phyloP scores from a whole-genome alignment of 352 stramenopile species.

The Phytophthora sojae region DNA sequence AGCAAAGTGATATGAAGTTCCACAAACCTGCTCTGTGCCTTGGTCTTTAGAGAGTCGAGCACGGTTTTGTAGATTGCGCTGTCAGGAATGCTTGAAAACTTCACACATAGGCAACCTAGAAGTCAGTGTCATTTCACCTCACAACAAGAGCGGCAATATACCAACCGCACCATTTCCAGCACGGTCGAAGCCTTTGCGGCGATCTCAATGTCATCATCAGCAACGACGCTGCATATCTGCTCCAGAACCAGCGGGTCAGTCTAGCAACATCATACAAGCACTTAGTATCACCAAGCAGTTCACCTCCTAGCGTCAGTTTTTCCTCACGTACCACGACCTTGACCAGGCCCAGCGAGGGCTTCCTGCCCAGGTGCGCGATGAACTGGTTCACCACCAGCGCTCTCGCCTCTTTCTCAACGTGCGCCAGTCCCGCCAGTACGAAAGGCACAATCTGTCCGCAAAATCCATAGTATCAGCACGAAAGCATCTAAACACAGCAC shows the following conservation, averaged over 20 bases:
- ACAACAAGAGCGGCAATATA: neutral
- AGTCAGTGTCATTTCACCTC: neutral
- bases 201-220: conserved; percentile 79
- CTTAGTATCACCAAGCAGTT: neutral
- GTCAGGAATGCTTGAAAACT: conserved; percentile 57
- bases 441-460: conserved; percentile 71
- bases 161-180: conserved; percentile 58
- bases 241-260: conserved; percentile 57
- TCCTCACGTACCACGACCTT: conserved; percentile 52
- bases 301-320: neutral
- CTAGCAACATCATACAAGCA: conserved; percentile 32
- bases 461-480: neutral
- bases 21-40: conserved; percentile 56
- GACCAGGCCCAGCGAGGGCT: conserved; percentile 60
- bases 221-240: conserved; percentile 61
- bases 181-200: conserved; percentile 66
- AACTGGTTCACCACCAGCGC: conserved; percentile 80
- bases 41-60: conserved; percentile 58
- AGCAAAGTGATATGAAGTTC: neutral
- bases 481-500: neutral
- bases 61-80: conserved; percentile 55
- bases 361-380: conserved; percentile 62
- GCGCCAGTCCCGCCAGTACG: conserved; percentile 68
- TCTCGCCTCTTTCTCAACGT: conserved; percentile 66
- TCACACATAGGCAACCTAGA: neutral